A percentile compares a stretch with the other conserved stretches of the same genome.
These are phyloP conservation scores for Coniophora puteana DNA, from an alignment of 1,284 basidiomycete species.

Conservation along the genomic window DNA sequence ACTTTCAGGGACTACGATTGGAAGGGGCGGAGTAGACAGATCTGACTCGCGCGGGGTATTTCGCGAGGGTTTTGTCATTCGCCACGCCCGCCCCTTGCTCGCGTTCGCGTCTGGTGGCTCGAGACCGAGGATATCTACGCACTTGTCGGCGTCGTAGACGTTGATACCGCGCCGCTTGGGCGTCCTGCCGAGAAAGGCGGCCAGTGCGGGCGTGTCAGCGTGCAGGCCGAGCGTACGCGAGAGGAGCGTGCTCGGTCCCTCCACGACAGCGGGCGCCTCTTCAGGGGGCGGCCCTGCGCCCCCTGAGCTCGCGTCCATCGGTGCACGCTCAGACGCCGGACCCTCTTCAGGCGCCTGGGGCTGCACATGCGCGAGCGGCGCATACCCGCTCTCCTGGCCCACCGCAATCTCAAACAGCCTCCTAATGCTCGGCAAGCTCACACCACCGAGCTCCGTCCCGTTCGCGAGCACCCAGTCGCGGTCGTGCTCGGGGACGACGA, in stretches of 20 bases:
- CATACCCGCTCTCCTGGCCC: constrained; percentile 31
- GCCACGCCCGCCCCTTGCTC: constrained; percentile 24
- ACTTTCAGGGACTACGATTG: neutral
- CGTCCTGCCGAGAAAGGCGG: constrained; percentile 62
- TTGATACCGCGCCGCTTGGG: constrained; percentile 54
- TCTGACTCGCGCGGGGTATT: constrained; percentile 36
- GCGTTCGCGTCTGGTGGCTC: constrained; percentile 10
- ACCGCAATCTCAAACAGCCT: constrained; percentile 71
- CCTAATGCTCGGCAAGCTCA: constrained; percentile 57
- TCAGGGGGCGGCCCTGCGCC: neutral
- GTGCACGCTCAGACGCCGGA: neutral
- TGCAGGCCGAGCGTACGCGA: constrained; percentile 65
- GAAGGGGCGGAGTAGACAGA: no score
- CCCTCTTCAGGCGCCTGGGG: constrained; percentile 9
- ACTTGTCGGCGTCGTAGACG: constrained; percentile 42
- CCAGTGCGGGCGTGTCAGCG: constrained; percentile 66
- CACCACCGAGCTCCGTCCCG: constrained; percentile 55
- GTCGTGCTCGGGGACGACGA: constrained; percentile 35
- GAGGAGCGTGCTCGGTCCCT: constrained; percentile 38
- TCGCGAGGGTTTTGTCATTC: constrained; percentile 43
- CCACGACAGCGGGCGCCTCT: neutral
- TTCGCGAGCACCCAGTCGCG: constrained; percentile 43
- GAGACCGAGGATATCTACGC: constrained; percentile 32
- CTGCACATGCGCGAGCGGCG: constrained; percentile 9
- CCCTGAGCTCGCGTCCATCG: constrained; percentile 6